Evolutionary conservation across 257 asterid genomes (phyloP), one percentile per base, ranked within the genome.

Genomic region (Solanum paucissectum): DNA sequence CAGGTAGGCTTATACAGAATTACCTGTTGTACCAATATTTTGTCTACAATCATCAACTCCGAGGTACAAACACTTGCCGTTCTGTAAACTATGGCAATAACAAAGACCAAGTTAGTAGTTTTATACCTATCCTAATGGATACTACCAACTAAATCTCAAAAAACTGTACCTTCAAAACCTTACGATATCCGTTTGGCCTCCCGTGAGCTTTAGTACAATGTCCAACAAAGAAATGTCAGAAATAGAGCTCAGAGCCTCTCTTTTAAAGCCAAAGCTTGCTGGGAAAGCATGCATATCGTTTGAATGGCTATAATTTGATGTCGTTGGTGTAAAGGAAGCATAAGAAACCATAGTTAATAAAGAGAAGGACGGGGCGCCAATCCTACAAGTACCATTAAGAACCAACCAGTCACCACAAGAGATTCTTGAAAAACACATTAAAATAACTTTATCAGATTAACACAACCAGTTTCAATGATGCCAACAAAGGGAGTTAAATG

Each of bases 361-460:
- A 93, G 68, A 89, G 29, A 91, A 96, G 96, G 36, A 95, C 88
- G 42, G 94, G 93, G 68, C 83, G 87, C 99, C 98, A 96, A 88
- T 96, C 98, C 99, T 95, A 68, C 68, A 92, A 76, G 60, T 38
- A 40, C 13, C 8, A 88, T 90, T 89, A 88, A 69, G 89, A 87
- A 42, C n/a, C 27, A 60, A 58, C 83, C n/a, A n/a, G 83, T 76
- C 44, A 40, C 55, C 83, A 12, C 3, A 76, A 76, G 58, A 38
- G 36, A 76, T 76, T 76, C 83, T 40, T 76, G 34, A 74, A n/a
- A 76, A 38, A 7, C 36, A 40, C 83, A 76, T 38, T 6, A 76
- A 76, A 76, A 76, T 40, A 76, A 55, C 83, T 37, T 40, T 40
- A 76, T 76, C 55, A 40, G 60, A 76, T 40, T 16, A 76, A 40